Conservation (phyloP, 2,329 filamentous ascomycete genomes). For the Sporothrix dimorphospora region DNA sequence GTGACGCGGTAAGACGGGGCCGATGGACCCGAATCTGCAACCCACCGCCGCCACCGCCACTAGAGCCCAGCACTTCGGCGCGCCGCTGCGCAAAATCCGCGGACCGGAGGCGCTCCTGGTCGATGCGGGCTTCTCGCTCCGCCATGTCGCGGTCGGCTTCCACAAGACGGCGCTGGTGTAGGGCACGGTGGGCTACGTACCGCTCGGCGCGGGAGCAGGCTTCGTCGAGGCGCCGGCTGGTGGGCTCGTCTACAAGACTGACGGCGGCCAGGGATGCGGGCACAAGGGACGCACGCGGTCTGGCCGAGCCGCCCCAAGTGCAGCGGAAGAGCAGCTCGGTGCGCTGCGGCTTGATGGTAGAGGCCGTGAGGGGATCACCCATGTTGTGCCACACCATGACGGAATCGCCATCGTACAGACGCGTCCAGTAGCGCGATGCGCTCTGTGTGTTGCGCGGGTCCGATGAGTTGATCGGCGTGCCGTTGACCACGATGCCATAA, state of each 20-base stretch:
- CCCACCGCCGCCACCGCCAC: background rate
- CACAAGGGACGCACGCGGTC: constrained; percentile 39
- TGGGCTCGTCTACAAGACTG: constrained; percentile 44
- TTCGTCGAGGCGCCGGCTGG: constrained; percentile 53
- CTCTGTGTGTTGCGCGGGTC: constrained; percentile 57
- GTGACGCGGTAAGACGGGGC: background rate
- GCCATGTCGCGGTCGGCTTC: constrained; percentile 52
- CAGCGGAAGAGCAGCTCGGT: constrained; percentile 57
- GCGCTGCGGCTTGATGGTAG: constrained; percentile 22
- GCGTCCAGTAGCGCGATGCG: constrained; percentile 65
- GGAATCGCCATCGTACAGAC: constrained; percentile 75
- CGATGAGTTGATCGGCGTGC: constrained; percentile 62
- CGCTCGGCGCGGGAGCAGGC: constrained; percentile 52
- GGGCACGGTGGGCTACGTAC: constrained; percentile 46
- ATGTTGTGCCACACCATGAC: constrained; percentile 69
- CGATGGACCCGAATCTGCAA: background rate
- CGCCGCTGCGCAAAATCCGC: constrained; percentile 54
- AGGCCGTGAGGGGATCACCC: constrained; percentile 37
- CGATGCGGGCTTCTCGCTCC: constrained; percentile 47
- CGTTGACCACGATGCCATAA: constrained; percentile 76
- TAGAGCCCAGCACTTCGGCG: constrained; percentile 28
- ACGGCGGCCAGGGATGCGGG: constrained; percentile 32
- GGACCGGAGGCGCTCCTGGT: constrained; percentile 54
- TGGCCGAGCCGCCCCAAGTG: constrained; percentile 59
- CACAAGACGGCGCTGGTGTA: constrained; percentile 47